Conservation (phyloP, 176 grass and related monocot genomes). For the Elymus sibiricus region DNA sequence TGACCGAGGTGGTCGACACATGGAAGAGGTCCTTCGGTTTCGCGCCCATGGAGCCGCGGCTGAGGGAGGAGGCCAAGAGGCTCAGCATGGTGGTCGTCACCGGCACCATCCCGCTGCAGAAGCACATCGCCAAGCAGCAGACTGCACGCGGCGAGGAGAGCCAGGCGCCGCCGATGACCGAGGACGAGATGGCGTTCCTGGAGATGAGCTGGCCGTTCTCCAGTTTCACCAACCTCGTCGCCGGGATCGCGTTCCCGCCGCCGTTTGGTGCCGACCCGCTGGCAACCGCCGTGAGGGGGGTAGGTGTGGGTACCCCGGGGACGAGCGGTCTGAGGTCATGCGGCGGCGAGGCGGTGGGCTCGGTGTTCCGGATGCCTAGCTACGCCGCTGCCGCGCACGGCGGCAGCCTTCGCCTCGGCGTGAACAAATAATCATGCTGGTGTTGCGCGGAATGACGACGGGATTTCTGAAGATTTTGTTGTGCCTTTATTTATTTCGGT, state of each 20-base stretch:
- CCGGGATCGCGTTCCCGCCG: not conserved
- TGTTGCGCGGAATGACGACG: not conserved
- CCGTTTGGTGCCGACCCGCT: not conserved
- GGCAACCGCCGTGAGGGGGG: not conserved
- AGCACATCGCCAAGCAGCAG: slow-evolving; percentile 20
- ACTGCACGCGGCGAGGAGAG: not conserved
- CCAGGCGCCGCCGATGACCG: not conserved
- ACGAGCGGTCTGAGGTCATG: not conserved
- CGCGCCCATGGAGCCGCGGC: slow-evolving; percentile 15
- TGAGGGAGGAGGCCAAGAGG: slow-evolving; percentile 45
- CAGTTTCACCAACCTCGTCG: slow-evolving; percentile 39
- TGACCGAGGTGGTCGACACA: slow-evolving; percentile 44
- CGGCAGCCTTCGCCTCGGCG: not conserved
- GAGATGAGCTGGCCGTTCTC: slow-evolving; percentile 2
- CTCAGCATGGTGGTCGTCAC: slow-evolving; percentile 61
- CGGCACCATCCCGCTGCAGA: slow-evolving; percentile 56
- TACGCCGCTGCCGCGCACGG: not conserved
- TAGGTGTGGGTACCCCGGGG: not conserved
- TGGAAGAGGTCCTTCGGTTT: slow-evolving; percentile 80
- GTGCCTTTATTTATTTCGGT: not conserved
- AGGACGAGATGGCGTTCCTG: slow-evolving; percentile 45
- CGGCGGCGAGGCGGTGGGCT: not conserved
- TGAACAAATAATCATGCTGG: not conserved
- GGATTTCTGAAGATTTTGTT: not conserved
- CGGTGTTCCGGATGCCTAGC: not conserved